Percentiles rank a stretch among this genome's conserved stretches.
phyloP scores from a whole-genome alignment of 352 stramenopile species.

The Phytophthora palmivora region DNA sequence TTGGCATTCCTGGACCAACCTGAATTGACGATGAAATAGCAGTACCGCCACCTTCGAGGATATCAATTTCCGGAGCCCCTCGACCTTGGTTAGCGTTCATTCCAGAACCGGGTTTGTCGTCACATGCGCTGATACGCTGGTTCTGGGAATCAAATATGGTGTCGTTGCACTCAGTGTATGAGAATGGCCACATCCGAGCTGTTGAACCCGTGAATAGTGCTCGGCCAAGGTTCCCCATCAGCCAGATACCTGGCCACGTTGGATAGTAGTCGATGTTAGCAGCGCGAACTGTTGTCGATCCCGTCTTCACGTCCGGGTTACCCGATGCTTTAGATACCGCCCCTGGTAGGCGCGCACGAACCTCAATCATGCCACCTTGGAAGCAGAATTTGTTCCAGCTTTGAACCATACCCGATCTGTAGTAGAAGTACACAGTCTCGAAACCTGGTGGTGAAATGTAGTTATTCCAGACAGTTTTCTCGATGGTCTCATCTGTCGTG shows the following conservation, averaged over 20 bases:
- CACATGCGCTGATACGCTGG: slow-evolving; percentile 87
- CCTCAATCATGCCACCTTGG: slow-evolving; percentile 91
- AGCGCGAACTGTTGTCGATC: slow-evolving; percentile 15
- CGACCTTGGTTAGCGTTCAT: too few relatives aligned
- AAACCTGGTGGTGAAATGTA: slow-evolving; percentile 61
- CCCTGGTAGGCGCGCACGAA: slow-evolving; percentile 84
- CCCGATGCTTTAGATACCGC: slow-evolving; percentile 49
- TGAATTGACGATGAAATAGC: too few relatives aligned
- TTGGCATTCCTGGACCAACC: slow-evolving; percentile 65
- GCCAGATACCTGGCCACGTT: too few relatives aligned
- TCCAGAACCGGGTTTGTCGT: slow-evolving; percentile 89
- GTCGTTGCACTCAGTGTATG: slow-evolving; percentile 92
- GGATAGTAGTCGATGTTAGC: too few relatives aligned
- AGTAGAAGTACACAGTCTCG: too few relatives aligned
- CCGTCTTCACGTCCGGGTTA: slow-evolving; percentile 55
- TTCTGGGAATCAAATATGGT: slow-evolving; percentile 53
- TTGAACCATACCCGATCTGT: slow-evolving; percentile 91
- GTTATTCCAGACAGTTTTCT: slow-evolving; percentile 64
- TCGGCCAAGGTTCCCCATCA: slow-evolving; percentile 93
- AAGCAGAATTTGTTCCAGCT: too few relatives aligned
- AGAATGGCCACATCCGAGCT: slow-evolving; percentile 96
- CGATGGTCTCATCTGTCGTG: slow-evolving; percentile 43
- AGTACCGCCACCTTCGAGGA: too few relatives aligned
- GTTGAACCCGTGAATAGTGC: slow-evolving; percentile 94
- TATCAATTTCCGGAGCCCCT: too few relatives aligned